Percentiles rank a stretch among this genome's conserved stretches.
These are phyloP conservation scores for Podospora pseudocomata DNA, from an alignment of 495 filamentous ascomycete genomes.

Conservation along the genomic window DNA sequence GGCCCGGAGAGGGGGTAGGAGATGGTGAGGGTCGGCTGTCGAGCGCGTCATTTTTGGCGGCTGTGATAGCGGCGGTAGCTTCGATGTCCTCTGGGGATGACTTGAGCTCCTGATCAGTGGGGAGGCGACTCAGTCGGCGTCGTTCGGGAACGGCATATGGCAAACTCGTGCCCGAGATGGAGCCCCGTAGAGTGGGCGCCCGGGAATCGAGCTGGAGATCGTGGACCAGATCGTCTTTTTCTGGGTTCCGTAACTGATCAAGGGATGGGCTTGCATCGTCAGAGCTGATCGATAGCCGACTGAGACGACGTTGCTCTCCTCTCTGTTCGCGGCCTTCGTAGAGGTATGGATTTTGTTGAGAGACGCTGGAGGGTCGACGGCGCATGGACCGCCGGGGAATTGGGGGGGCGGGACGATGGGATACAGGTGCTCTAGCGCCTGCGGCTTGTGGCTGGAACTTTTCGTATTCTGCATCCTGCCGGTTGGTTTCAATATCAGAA, in stretches of 20 bases:
- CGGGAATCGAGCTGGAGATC: neutral
- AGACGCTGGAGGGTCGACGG: neutral
- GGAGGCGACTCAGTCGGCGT: neutral
- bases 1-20: neutral
- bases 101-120: neutral
- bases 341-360: neutral
- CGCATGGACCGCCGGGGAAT: neutral
- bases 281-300: neutral
- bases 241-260: neutral
- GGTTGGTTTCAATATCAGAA: neutral
- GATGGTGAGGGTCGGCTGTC: neutral
- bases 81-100: neutral
- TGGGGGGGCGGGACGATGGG: neutral
- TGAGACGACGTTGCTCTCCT: neutral
- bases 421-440: neutral
- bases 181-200: neutral
- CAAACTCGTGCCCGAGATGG: neutral
- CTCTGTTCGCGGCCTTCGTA: neutral
- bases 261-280: neutral
- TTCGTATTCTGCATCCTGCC: conserved; percentile 1
- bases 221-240: neutral
- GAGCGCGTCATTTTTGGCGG: neutral
- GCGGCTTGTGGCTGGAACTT: neutral
- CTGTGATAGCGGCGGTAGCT: neutral
- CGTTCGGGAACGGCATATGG: neutral